Conservation (phyloP, 2,329 filamentous ascomycete species). For the Fragosphaeria purpurea region DNA sequence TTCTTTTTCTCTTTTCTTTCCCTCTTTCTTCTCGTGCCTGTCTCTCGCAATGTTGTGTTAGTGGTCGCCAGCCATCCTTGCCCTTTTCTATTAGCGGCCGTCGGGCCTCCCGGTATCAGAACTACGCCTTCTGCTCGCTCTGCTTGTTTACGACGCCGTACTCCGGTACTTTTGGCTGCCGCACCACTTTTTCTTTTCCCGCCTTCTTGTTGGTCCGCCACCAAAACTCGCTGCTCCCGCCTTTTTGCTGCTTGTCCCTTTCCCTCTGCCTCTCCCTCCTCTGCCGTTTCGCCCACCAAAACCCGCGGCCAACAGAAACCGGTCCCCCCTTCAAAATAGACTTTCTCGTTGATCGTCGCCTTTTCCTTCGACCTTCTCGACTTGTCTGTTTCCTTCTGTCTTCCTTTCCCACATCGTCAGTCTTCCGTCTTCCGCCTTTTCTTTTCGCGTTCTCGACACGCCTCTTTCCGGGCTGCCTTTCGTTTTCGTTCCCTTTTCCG, state of each 20-base stretch:
- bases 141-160: too few species aligned
- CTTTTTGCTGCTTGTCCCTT: too few species aligned
- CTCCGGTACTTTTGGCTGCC: too few species aligned
- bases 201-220: conserved; percentile 1
- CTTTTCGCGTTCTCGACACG: background rate
- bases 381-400: background rate
- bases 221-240: too few species aligned
- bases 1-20: background rate
- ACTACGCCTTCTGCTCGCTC: too few species aligned
- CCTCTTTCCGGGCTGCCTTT: too few species aligned
- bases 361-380: background rate
- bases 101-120: background rate
- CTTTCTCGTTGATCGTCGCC: background rate
- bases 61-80: background rate
- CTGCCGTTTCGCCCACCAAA: too few species aligned
- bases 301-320: too few species aligned
- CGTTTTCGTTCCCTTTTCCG: too few species aligned
- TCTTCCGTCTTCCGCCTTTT: too few species aligned
- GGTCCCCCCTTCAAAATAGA: too few species aligned
- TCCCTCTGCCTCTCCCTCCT: too few species aligned
- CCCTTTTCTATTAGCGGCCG: conserved; percentile 5
- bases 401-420: background rate
- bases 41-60: background rate
- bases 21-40: background rate
- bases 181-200: background rate